Percentiles rank a stretch among this genome's conserved stretches.
Evolutionary conservation across 352 stramenopile species (phyloP).

Genomic region (Thalassiosira ordinaria): DNA sequence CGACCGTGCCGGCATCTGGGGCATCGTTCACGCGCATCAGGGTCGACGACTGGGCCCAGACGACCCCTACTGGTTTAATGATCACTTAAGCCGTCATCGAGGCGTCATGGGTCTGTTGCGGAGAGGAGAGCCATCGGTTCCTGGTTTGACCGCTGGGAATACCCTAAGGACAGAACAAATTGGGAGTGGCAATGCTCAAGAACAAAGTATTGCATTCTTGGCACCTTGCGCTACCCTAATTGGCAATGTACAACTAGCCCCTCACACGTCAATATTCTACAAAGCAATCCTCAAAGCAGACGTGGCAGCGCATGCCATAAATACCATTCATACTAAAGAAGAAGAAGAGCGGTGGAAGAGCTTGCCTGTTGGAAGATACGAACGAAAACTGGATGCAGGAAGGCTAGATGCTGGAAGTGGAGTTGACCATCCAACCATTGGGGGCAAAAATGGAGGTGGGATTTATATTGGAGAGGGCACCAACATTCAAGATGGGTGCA

Average conservation of each 20-base stretch:
- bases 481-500: conserved; percentile 96
- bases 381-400: conserved; percentile 49
- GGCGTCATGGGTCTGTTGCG: conserved; percentile 93
- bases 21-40: conserved; percentile 90
- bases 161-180: not conserved
- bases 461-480: conserved; percentile 94
- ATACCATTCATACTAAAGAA: conserved; percentile 37
- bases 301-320: conserved; percentile 49
- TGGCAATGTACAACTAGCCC: conserved; percentile 93
- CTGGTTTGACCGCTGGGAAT: conserved; percentile 63
- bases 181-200: conserved; percentile 1
- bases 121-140: conserved; percentile 90
- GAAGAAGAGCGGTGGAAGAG: conserved; percentile 39
- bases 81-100: conserved; percentile 91
- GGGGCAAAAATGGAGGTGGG: conserved; percentile 64
- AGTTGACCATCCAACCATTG: conserved; percentile 50
- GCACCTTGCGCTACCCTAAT: conserved; percentile 96
- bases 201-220: conserved; percentile 88
- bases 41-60: conserved; percentile 85
- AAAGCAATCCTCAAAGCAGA: conserved; percentile 93
- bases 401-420: conserved; percentile 41
- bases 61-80: conserved; percentile 76
- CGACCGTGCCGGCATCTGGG: conserved; percentile 92
- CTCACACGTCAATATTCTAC: conserved; percentile 95
- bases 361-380: conserved; percentile 40